Percentiles rank a stretch among this genome's conserved stretches.
Conservation (phyloP, 2,329 filamentous ascomycete species). For the Daldinia eschscholtzii region DNA sequence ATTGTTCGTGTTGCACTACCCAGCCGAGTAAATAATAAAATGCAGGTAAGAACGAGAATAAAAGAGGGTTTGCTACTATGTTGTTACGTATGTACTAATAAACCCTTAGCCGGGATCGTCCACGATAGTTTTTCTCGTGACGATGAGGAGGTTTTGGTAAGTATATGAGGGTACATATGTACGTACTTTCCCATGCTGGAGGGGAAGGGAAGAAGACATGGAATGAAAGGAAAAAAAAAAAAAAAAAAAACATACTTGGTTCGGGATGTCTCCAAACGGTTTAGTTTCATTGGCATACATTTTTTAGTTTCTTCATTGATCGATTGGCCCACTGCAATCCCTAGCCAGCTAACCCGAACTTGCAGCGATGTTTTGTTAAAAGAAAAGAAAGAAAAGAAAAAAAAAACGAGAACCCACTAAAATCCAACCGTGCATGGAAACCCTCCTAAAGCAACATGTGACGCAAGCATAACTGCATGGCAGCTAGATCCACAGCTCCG, state of each 20-base stretch:
- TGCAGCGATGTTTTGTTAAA: background rate
- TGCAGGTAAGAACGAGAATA: constrained; percentile 1
- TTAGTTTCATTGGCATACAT: background rate
- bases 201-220: background rate
- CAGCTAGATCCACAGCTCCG: constrained; percentile 36
- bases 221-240: too few relatives aligned
- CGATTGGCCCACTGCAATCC: background rate
- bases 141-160: constrained; percentile 1
- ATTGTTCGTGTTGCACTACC: background rate
- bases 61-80: constrained; percentile 2
- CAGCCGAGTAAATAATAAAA: background rate
- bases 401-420: constrained; percentile 19
- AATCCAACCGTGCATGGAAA: constrained; percentile 36
- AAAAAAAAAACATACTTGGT: background rate
- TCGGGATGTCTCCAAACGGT: background rate
- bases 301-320: background rate
- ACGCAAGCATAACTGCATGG: constrained; percentile 44
- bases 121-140: constrained; percentile 13
- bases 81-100: background rate
- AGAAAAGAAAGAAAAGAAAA: background rate
- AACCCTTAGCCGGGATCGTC: constrained; percentile 11
- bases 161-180: background rate
- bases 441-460: constrained; percentile 40
- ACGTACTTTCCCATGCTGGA: background rate
- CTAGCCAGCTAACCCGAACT: background rate